Evolutionary conservation across 768 basidiomycete genomes (phyloP).

Genomic region (Suillus luteus): DNA sequence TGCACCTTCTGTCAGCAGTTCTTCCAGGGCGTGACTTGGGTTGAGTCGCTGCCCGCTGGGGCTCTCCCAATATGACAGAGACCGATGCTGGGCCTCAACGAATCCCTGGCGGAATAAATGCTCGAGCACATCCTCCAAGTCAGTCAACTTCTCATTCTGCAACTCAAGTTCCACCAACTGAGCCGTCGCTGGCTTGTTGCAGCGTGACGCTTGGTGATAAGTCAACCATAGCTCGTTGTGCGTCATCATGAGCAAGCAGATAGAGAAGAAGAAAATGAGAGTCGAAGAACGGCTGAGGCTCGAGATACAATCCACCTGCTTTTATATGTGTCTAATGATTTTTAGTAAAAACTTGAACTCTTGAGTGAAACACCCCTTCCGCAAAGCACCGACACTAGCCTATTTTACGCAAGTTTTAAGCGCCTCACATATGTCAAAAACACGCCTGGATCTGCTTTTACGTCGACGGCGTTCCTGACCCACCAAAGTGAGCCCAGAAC

Average conservation of each 20-base stretch:
- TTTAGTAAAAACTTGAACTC: not conserved
- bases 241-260: slow-evolving; percentile 25
- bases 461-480: not conserved
- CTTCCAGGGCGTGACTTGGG: slow-evolving; percentile 38
- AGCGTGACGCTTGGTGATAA: slow-evolving; percentile 49
- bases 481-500: not conserved
- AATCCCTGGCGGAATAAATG: slow-evolving; percentile 48
- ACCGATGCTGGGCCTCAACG: slow-evolving; percentile 44
- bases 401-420: not conserved
- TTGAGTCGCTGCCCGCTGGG: slow-evolving; percentile 40
- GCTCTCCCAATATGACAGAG: slow-evolving; percentile 48
- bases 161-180: slow-evolving; percentile 51
- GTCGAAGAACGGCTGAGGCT: not conserved
- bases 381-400: not conserved
- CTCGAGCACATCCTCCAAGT: slow-evolving; percentile 52
- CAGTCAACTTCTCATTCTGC: slow-evolving; percentile 40
- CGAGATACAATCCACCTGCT: not conserved
- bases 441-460: not conserved
- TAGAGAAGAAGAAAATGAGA: slow-evolving; percentile 8
- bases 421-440: not conserved
- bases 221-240: slow-evolving; percentile 49
- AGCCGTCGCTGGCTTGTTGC: slow-evolving; percentile 41
- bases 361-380: not conserved
- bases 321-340: slow-evolving; percentile 15
- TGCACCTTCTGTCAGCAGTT: slow-evolving; percentile 37